Evolutionary conservation across 768 basidiomycete genomes (phyloP).

Genomic region (Boletales sp.): DNA sequence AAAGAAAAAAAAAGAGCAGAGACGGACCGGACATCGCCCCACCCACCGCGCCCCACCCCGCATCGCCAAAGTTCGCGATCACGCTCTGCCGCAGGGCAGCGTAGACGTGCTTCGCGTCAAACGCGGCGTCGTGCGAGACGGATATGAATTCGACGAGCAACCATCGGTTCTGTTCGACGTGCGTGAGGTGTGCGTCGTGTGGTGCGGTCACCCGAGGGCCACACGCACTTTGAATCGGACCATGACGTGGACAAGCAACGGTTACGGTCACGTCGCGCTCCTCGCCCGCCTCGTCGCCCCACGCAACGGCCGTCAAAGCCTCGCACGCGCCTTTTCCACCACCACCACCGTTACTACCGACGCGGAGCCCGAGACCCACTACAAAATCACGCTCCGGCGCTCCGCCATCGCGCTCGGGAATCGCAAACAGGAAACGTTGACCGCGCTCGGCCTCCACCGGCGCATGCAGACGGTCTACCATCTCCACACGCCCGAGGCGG

Average conservation of each 20-base stretch:
- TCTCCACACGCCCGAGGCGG: conserved; percentile 64
- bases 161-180: conserved; percentile 89
- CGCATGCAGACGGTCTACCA: conserved; percentile 86
- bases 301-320: conserved; percentile 5
- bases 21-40: conserved; percentile 63
- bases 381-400: conserved; percentile 84
- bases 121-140: conserved; percentile 26
- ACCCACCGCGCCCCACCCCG: conserved; percentile 81
- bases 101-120: conserved; percentile 68
- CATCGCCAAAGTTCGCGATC: conserved; percentile 73
- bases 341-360: background rate
- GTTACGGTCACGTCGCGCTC: conserved; percentile 8
- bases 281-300: no score
- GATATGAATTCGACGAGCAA: conserved; percentile 80
- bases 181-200: no score
- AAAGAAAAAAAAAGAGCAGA: background rate
- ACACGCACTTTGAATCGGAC: conserved; percentile 63
- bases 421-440: conserved; percentile 67
- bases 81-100: conserved; percentile 67
- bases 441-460: conserved; percentile 79
- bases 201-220: no score
- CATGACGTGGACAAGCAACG: conserved; percentile 37
- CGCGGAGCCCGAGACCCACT: conserved; percentile 59
- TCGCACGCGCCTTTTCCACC: conserved; percentile 12
- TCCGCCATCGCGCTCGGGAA: conserved; percentile 82